Conservation (phyloP, 495 filamentous ascomycete genomes). For the Xylaria bambusicola region DNA sequence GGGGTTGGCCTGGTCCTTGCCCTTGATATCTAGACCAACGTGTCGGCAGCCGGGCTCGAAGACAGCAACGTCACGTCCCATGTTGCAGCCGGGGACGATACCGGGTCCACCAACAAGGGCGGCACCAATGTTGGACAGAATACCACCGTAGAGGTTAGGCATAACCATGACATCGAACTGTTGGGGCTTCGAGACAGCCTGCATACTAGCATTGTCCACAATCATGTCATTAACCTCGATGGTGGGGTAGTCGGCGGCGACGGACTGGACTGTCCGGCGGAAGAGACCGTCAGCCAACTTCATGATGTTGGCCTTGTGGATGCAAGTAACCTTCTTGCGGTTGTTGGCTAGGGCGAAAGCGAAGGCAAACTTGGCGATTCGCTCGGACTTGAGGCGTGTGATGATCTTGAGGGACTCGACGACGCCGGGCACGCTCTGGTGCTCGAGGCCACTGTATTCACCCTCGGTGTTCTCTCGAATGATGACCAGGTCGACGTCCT, state of each 20-base stretch:
- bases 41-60: constrained; percentile 99
- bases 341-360: constrained; percentile 97
- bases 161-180: constrained; percentile 99
- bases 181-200: constrained; percentile 91
- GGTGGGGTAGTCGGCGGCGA: constrained; percentile 90
- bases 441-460: constrained; percentile 97
- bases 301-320: constrained; percentile 99
- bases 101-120: constrained; percentile 97
- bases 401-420: constrained; percentile 99
- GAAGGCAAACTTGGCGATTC: constrained; percentile 98
- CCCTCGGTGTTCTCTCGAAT: constrained; percentile 99
- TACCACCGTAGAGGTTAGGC: constrained; percentile 99
- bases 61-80: constrained; percentile 96
- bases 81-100: constrained; percentile 97
- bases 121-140: constrained; percentile 97
- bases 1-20: constrained; percentile 98
- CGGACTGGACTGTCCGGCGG: constrained; percentile 91
- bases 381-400: constrained; percentile 96
- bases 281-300: constrained; percentile 98
- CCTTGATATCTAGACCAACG: constrained; percentile 98
- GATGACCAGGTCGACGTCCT: constrained; percentile 95
- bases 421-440: constrained; percentile 94
- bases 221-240: constrained; percentile 98
- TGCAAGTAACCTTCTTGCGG: constrained; percentile 97
- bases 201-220: constrained; percentile 99